Evolutionary conservation across 2,329 filamentous ascomycete species (phyloP).

Genomic region (Geosmithia flava): DNA sequence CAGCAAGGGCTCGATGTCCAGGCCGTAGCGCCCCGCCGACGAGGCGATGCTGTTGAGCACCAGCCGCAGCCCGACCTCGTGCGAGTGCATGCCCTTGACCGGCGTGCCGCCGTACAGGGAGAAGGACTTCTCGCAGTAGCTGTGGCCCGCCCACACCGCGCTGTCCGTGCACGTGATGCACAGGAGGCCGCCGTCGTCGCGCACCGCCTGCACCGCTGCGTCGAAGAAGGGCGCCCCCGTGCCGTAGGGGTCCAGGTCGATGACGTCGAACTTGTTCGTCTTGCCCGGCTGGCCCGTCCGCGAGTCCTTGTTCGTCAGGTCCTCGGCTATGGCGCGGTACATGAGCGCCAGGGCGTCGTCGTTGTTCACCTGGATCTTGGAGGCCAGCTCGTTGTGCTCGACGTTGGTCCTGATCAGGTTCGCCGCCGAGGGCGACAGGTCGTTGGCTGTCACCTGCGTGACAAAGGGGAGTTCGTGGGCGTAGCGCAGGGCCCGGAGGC

Average conservation of each 20-base stretch:
- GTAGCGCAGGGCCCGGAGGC: conserved; percentile 81
- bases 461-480: conserved; percentile 80
- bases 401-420: conserved; percentile 77
- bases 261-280: conserved; percentile 66
- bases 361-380: conserved; percentile 59
- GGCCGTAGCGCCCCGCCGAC: conserved; percentile 71
- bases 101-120: conserved; percentile 88
- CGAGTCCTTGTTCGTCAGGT: conserved; percentile 26
- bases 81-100: conserved; percentile 71
- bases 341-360: conserved; percentile 86
- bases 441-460: conserved; percentile 78
- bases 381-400: conserved; percentile 63
- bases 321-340: conserved; percentile 58
- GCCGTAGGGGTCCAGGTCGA: conserved; percentile 93
- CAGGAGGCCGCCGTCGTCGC: conserved; percentile 74
- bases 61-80: conserved; percentile 80
- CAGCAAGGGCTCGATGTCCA: conserved; percentile 80
- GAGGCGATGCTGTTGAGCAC: conserved; percentile 74
- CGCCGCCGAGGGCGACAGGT: conserved; percentile 67
- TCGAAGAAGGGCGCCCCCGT: conserved; percentile 90
- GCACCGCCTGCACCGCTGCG: conserved; percentile 73
- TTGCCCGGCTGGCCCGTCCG: conserved; percentile 23
- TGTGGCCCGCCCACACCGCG: conserved; percentile 85
- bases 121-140: conserved; percentile 89
- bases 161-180: conserved; percentile 97